Base-by-base conservation (phyloP, 2,329 filamentous ascomycete genomes). In the Aspergillus sp. region DNA sequence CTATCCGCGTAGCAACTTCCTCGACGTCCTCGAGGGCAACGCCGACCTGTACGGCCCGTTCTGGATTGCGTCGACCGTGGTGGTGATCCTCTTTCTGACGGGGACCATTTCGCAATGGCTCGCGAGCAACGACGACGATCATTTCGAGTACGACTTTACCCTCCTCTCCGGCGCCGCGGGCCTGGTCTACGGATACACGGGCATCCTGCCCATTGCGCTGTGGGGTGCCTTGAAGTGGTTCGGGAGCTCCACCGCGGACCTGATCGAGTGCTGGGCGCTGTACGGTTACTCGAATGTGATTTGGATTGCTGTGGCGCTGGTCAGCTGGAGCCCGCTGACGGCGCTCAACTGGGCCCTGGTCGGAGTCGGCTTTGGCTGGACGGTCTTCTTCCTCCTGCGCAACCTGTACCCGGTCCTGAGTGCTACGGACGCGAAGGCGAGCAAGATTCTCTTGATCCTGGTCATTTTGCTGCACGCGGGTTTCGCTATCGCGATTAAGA, bases 11-110 rank as follows among this genome's bases (percentile, higher is more conserved):
- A 88, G 88, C 53, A 97, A 96, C 78, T 99, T 99, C 76, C 86
- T 99, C 58, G 94, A 99, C 69, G 91, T 97, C 32, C 82, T 99
- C 23, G 94, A 99, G 70, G 94, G 94, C 17, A 97, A 97, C 71
- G 90, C 94, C 1, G 94, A 99, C 68, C 78, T 99, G 31, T 99
- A 99, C 78, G 93, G 93, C 1, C 94, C 94, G 1, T 91, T 97
- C 69, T 99, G 94, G 94, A 97, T 99, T 75, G 94, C 94, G 9
- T 97, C 94, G 0, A 97, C 94, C 0, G 94, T 99, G 9, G 88
- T 99, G 11, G 83, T 99, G 58, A 97, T 99, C 55, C 76, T 99
- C 29, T 99, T 99, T 75, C 72, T 99, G 42, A 94, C 93, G 1
- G 94, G 94, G 11, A 97, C 94, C 0, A 96, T 99, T 59, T 95